Conservation (phyloP, 2,329 filamentous ascomycete genomes). For the Botrytis sinoallii region DNA sequence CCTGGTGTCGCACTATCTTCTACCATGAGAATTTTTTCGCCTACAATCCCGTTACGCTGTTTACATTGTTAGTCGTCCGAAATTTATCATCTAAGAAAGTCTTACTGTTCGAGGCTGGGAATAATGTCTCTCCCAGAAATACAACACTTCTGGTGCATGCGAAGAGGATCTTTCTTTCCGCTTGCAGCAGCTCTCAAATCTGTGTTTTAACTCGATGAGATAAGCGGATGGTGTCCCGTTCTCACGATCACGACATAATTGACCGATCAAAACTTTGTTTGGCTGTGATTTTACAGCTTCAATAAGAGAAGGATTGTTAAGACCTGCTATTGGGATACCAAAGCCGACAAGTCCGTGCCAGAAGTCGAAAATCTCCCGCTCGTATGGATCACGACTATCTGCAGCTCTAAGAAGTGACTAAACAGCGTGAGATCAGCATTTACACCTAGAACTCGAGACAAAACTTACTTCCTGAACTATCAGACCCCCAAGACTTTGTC, state of each 20-base stretch:
- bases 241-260: slow-evolving; percentile 13
- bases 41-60: neutral
- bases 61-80: neutral
- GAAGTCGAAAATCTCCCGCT: neutral
- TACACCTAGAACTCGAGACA: too few species aligned
- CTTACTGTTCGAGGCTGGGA: slow-evolving; percentile 12
- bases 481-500: slow-evolving; percentile 15
- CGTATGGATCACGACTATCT: neutral
- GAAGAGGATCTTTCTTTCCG: neutral
- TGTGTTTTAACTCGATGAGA: slow-evolving; percentile 2
- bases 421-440: neutral
- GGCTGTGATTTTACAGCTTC: slow-evolving; percentile 15
- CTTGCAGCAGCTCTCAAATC: slow-evolving; percentile 9
- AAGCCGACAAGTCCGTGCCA: slow-evolving; percentile 19
- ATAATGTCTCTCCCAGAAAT: slow-evolving; percentile 15
- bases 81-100: too few species aligned
- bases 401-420: neutral
- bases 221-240: neutral
- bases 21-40: slow-evolving; percentile 6
- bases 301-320: slow-evolving; percentile 9
- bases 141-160: slow-evolving; percentile 14
- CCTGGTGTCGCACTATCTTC: slow-evolving; percentile 8
- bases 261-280: slow-evolving; percentile 12
- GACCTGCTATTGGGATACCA: slow-evolving; percentile 13
- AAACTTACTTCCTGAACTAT: slow-evolving; percentile 8